Conservation (phyloP, 1,284 basidiomycete species). For the Stereum hirsutum region DNA sequence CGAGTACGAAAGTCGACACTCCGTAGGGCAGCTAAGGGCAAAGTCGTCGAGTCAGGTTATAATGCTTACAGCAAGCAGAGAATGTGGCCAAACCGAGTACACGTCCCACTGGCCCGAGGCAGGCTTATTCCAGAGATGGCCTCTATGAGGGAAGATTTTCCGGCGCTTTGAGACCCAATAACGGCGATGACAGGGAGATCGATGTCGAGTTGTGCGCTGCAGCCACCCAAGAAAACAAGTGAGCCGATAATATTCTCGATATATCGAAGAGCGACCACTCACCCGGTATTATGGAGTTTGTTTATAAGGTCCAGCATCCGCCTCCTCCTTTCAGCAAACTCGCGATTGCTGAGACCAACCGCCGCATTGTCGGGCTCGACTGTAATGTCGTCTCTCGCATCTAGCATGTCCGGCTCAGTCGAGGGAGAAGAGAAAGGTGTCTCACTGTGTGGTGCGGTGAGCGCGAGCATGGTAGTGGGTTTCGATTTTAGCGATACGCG, state of each 20-base stretch:
- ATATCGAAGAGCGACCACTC: slow-evolving; percentile 2
- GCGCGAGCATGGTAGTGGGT: too few relatives aligned
- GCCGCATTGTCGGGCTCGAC: too few relatives aligned
- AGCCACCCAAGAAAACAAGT: not conserved
- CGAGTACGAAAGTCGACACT: slow-evolving; percentile 45
- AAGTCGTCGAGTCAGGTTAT: not conserved
- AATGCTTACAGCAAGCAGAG: not conserved
- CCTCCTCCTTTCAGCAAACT: too few relatives aligned
- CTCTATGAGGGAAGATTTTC: slow-evolving; percentile 66
- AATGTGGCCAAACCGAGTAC: slow-evolving; percentile 44
- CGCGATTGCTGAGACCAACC: too few relatives aligned
- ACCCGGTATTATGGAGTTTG: slow-evolving; percentile 50
- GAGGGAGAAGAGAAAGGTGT: too few relatives aligned
- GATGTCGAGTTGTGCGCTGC: slow-evolving; percentile 58
- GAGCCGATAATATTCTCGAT: not conserved
- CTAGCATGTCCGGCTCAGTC: too few relatives aligned
- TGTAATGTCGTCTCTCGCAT: too few relatives aligned
- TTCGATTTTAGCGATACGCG: too few relatives aligned
- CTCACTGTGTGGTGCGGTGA: too few relatives aligned
- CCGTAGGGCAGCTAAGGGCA: slow-evolving; percentile 53
- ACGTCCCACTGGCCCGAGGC: slow-evolving; percentile 52
- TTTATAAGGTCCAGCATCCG: slow-evolving; percentile 44
- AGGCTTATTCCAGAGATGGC: slow-evolving; percentile 60
- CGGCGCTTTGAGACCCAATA: slow-evolving; percentile 19
- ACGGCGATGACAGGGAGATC: slow-evolving; percentile 65